These are phyloP conservation scores for Apiospora sp. DNA, from an alignment of 2,329 filamentous ascomycete genomes.

Conservation along the genomic window DNA sequence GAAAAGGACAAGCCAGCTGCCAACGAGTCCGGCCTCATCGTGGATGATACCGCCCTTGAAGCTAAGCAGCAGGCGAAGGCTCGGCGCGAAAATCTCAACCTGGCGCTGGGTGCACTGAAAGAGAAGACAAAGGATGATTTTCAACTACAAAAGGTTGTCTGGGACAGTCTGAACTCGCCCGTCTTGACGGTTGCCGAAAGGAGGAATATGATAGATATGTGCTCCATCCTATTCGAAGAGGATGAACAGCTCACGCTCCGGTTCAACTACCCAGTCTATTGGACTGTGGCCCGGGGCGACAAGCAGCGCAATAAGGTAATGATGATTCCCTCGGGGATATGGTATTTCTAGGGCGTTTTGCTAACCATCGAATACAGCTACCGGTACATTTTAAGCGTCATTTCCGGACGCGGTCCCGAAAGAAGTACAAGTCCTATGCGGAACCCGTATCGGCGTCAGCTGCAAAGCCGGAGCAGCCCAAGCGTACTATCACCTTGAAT, in stretches of 20 bases:
- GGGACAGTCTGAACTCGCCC: conserved; percentile 58
- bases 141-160: conserved; percentile 54
- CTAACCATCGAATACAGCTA: conserved; percentile 24
- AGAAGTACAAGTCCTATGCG: conserved; percentile 32
- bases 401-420: conserved; percentile 39
- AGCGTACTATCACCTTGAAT: conserved; percentile 44
- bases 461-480: conserved; percentile 37
- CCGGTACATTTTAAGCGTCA: conserved; percentile 37
- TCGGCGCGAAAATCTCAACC: conserved; percentile 56
- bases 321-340: background rate
- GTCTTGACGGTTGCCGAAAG: conserved; percentile 57
- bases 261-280: conserved; percentile 56
- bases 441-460: conserved; percentile 25
- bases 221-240: conserved; percentile 58
- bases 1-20: conserved; percentile 36
- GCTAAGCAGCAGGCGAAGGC: conserved; percentile 56
- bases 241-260: conserved; percentile 55
- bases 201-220: conserved; percentile 59
- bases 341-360: background rate
- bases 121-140: conserved; percentile 54
- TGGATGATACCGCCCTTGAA: conserved; percentile 54
- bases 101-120: conserved; percentile 56
- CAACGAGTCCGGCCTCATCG: conserved; percentile 53
- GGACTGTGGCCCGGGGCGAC: conserved; percentile 46
- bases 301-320: conserved; percentile 33